Evolutionary conservation across 306 rosid genomes (phyloP), one percentile per base, ranked within the genome.

Genomic region (Neltuma alba): DNA sequence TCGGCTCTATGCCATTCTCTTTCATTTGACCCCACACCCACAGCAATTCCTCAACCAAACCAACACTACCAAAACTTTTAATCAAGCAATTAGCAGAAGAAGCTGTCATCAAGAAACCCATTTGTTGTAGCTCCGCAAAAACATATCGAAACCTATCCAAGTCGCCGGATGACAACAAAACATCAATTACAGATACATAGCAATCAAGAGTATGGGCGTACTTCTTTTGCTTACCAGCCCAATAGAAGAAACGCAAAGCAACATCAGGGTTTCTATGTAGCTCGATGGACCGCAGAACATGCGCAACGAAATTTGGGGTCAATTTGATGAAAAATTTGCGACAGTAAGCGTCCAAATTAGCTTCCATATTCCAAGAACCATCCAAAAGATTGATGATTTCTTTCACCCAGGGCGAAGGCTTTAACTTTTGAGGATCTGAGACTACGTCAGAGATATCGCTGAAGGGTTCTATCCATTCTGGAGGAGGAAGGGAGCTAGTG

Each of bases 11-110:
- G 62, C 87, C 87, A 72, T 87, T 83, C 74, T 91, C 90, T 54
- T 85, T 91, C 98, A 92, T 89, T 50, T 81, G 81, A n/a, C 96
- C 86, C 92, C 97, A 91, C 13, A 92, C 94, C 90, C 93, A 91
- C 47, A 95, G 76, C 85, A 92, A 74, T 72, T 91, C 99, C 77
- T 91, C 92, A 57, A 95, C 86, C 78, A 92, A 75, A 7, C 94
- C 97, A 61, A 82, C 81, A 41, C 83, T 62, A 14, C 97, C 94
- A 45, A 91, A 86, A 70, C 87, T 83, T 80, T 82, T 87, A 74
- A 91, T 78, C 34, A 95, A 79, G 20, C 92, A 88, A 72, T 92
- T 89, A 0, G 92, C 96, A 0, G 91, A 89, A 0, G 84, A 68
- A 30, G 77, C 31, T 5, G 79, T 91, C 85, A 95, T 85, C 7